These are phyloP conservation scores for Cymbidium sinense DNA, from an alignment of 106 monocot species.

Conservation along the genomic window DNA sequence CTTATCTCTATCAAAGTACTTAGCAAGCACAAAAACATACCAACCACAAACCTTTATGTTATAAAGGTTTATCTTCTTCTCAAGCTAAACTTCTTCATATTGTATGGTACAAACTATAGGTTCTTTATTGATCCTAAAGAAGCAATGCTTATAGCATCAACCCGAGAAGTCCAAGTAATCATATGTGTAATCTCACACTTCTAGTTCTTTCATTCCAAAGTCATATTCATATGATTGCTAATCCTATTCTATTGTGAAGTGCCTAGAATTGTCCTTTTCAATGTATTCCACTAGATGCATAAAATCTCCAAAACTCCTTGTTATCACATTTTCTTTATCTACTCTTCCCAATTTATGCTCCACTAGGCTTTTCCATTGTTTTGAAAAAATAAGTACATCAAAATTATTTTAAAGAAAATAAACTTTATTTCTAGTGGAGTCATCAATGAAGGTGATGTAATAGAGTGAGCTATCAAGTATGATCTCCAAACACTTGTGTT, in stretches of 20 bases:
- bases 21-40: not conserved
- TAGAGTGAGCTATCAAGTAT: too few relatives aligned
- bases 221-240: not conserved
- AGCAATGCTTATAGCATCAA: not conserved
- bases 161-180: not conserved
- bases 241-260: not conserved
- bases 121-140: not conserved
- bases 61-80: not conserved
- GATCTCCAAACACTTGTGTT: too few relatives aligned
- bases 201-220: not conserved
- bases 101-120: not conserved
- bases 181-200: not conserved
- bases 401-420: too few relatives aligned
- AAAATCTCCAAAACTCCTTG: not conserved
- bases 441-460: too few relatives aligned
- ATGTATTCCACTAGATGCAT: not conserved
- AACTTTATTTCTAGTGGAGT: too few relatives aligned
- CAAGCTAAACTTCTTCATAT: not conserved
- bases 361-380: too few relatives aligned
- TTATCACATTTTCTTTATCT: not conserved
- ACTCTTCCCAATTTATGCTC: too few relatives aligned
- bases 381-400: too few relatives aligned
- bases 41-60: not conserved
- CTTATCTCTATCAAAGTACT: too few relatives aligned
- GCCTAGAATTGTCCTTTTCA: not conserved